These are phyloP conservation scores for Rubroshorea leprosula DNA, from an alignment of 345 rosid genomes.

Conservation along the genomic window DNA sequence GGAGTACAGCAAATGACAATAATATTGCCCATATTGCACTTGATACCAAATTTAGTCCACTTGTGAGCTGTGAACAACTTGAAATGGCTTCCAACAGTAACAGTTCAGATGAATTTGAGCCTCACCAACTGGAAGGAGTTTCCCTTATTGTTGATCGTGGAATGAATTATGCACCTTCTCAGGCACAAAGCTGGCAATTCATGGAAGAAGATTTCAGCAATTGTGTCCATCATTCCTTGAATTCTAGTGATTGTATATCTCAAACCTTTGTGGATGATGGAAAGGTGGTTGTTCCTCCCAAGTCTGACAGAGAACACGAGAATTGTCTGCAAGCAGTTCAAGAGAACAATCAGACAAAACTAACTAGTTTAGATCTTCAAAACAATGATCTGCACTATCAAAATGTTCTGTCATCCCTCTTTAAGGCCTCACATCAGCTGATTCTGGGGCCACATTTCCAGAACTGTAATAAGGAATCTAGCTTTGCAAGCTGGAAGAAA, in stretches of 20 bases:
- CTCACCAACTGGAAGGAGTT: constrained; percentile 38
- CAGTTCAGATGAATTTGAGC: constrained; percentile 39
- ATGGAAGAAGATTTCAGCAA: background rate
- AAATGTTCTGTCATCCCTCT: background rate
- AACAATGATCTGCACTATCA: background rate
- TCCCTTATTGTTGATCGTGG: constrained; percentile 53
- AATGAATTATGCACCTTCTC: constrained; percentile 55
- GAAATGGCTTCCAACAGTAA: constrained; percentile 39
- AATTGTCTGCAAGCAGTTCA: background rate
- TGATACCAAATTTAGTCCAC: constrained; percentile 28
- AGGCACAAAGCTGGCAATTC: constrained; percentile 30
- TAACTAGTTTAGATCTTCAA: background rate
- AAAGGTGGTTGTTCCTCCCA: background rate
- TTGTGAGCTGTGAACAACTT: constrained; percentile 32
- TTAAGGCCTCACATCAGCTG: constrained; percentile 48
- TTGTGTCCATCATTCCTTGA: background rate
- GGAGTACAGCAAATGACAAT: constrained; percentile 19
- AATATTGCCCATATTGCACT: constrained; percentile 24
- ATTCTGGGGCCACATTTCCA: constrained; percentile 41
- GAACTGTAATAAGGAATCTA: constrained; percentile 42
- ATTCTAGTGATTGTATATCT: constrained; percentile 1
- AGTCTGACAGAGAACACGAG: background rate
- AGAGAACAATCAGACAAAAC: background rate
- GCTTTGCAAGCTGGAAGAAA: constrained; percentile 61
- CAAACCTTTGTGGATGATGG: background rate